A percentile compares a stretch with the other conserved stretches of the same genome.
These are phyloP conservation scores for Rhynchospora breviuscula DNA, from an alignment of 176 grass and related monocot species.

Conservation along the genomic window DNA sequence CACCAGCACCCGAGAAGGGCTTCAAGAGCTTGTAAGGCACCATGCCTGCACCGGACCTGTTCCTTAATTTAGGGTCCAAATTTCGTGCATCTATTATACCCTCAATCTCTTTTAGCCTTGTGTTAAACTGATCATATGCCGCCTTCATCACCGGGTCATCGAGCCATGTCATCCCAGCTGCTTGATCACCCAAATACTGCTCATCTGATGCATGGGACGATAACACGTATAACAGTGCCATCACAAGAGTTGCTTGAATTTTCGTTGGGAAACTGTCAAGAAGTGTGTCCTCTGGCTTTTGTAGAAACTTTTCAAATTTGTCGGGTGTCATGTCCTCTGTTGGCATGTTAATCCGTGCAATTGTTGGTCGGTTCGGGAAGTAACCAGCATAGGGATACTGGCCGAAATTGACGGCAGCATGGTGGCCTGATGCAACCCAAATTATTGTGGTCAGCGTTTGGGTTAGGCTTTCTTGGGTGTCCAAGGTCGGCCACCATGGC, in stretches of 20 bases:
- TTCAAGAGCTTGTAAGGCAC: slow-evolving; percentile 74
- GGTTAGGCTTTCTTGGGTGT: slow-evolving; percentile 39
- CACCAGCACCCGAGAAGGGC: slow-evolving; percentile 40
- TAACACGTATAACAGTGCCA: slow-evolving; percentile 55
- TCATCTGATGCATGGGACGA: slow-evolving; percentile 70
- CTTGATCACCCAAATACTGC: slow-evolving; percentile 60
- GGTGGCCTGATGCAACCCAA: slow-evolving; percentile 70
- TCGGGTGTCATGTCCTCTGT: slow-evolving; percentile 44
- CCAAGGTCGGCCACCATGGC: slow-evolving; percentile 45
- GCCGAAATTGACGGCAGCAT: slow-evolving; percentile 81
- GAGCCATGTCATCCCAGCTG: slow-evolving; percentile 37
- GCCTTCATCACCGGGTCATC: slow-evolving; percentile 28
- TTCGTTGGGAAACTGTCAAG: slow-evolving; percentile 51
- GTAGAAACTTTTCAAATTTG: slow-evolving; percentile 31
- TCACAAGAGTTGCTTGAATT: slow-evolving; percentile 62
- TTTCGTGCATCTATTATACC: slow-evolving; percentile 51
- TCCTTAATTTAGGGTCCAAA: slow-evolving; percentile 42
- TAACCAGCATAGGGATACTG: slow-evolving; percentile 80
- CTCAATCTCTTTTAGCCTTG: slow-evolving; percentile 52
- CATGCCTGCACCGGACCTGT: slow-evolving; percentile 53
- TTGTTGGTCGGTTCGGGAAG: slow-evolving; percentile 64
- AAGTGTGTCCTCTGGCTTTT: slow-evolving; percentile 51
- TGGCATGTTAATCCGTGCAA: slow-evolving; percentile 69
- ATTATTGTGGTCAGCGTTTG: slow-evolving; percentile 58
- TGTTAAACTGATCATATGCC: slow-evolving; percentile 34